Percentiles rank a stretch among this genome's conserved stretches.
These are phyloP conservation scores for Tetrapisispora pingtungensis DNA, from an alignment of 805 yeast species.

Conservation along the genomic window DNA sequence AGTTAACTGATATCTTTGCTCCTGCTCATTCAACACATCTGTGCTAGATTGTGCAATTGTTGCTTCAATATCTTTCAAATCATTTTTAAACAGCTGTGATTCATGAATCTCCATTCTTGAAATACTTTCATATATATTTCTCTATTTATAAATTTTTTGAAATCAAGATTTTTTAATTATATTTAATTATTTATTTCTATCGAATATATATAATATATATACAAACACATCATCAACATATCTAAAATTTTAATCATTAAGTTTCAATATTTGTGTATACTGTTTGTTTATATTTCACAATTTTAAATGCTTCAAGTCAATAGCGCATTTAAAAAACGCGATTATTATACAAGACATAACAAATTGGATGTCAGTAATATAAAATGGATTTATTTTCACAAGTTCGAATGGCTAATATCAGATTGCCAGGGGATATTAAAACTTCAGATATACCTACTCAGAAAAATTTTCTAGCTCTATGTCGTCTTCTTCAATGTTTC, in stretches of 20 bases:
- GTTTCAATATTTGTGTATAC: no score
- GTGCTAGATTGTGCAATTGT: constrained; percentile 12
- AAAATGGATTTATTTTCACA: no score
- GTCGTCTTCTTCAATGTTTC: not conserved
- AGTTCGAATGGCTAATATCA: no score
- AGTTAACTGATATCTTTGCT: constrained; percentile 10
- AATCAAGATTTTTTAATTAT: no score
- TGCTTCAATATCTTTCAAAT: constrained; percentile 10
- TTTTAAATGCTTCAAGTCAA: not conserved
- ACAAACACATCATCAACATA: no score
- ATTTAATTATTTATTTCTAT: no score
- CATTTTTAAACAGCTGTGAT: not conserved
- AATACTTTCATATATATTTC: no score
- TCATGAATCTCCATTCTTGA: not conserved
- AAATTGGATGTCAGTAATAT: no score
- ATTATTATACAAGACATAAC: not conserved
- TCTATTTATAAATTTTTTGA: no score
- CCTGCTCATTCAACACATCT: constrained; percentile 15
- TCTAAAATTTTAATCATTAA: no score
- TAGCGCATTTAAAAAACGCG: not conserved
- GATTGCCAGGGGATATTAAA: no score
- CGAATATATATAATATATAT: no score
- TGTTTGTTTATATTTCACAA: not conserved
- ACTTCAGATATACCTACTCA: not conserved
- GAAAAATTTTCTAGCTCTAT: constrained; percentile 1